These are phyloP conservation scores for Xylaria flabelliformis DNA, from an alignment of 495 filamentous ascomycete genomes.

Conservation along the genomic window DNA sequence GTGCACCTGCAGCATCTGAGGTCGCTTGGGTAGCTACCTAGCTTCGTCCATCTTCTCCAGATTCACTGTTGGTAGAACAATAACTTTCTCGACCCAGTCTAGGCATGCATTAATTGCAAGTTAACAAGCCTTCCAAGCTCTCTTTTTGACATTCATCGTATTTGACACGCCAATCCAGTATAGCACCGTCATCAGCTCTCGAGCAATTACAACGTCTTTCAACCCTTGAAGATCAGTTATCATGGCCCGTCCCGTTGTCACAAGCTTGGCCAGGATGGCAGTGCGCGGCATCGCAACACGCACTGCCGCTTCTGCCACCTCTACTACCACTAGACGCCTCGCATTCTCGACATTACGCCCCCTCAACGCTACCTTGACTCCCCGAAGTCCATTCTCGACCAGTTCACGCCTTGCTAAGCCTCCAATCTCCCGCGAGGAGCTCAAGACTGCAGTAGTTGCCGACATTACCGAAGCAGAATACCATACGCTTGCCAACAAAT, in stretches of 20 bases:
- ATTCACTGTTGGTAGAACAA: background rate
- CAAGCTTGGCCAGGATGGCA: constrained; percentile 37
- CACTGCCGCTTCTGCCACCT: constrained; percentile 18
- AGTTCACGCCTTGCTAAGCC: constrained; percentile 36
- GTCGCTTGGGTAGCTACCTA: background rate
- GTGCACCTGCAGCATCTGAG: background rate
- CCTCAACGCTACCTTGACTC: constrained; percentile 18
- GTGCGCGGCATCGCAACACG: constrained; percentile 28
- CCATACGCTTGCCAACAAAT: constrained; percentile 56
- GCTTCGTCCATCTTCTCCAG: background rate
- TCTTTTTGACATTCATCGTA: background rate
- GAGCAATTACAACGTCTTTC: background rate
- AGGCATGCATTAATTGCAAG: constrained; percentile 11
- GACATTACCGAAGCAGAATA: constrained; percentile 50
- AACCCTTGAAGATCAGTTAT: background rate
- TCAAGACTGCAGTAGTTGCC: constrained; percentile 34
- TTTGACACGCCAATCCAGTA: background rate
- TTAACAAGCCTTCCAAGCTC: constrained; percentile 7
- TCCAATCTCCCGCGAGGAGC: constrained; percentile 29
- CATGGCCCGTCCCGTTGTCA: constrained; percentile 40
- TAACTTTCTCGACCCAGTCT: background rate
- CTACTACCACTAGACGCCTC: constrained; percentile 7
- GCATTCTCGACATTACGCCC: constrained; percentile 22
- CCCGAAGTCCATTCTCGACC: constrained; percentile 25
- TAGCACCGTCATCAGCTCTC: background rate